Conservation (phyloP, 257 asterid species). For the Osmanthus fragrans region DNA sequence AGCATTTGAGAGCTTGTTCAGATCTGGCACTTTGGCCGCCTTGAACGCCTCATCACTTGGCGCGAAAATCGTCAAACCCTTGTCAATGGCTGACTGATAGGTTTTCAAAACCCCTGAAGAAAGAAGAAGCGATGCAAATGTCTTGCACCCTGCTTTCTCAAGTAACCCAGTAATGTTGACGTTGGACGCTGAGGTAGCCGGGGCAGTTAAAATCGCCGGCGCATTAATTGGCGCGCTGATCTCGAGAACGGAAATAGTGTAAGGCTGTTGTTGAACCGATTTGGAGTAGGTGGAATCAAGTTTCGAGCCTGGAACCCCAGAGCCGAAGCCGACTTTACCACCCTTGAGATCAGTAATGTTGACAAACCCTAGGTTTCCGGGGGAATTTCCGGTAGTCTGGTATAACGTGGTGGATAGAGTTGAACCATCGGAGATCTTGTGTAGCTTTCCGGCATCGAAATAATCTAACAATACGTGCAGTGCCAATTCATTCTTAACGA, state of each 20-base stretch:
- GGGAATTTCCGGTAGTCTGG: conserved; percentile 93
- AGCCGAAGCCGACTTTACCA: conserved; percentile 90
- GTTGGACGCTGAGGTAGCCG: conserved; percentile 54
- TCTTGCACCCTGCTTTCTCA: conserved; percentile 89
- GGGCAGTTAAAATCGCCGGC: conserved; percentile 58
- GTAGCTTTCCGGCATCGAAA: conserved; percentile 78
- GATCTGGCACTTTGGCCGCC: conserved; percentile 63
- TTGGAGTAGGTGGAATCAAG: conserved; percentile 58
- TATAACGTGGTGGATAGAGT: conserved; percentile 83
- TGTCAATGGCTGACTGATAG: conserved; percentile 48
- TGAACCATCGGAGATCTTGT: conserved; percentile 78
- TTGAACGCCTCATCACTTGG: conserved; percentile 94
- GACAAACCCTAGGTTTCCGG: conserved; percentile 73
- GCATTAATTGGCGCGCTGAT: conserved; percentile 75
- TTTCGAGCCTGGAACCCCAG: conserved; percentile 70
- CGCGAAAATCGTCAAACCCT: conserved; percentile 82
- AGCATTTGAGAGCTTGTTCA: conserved; percentile 61
- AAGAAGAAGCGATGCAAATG: conserved; percentile 54
- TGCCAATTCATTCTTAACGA: conserved; percentile 58
- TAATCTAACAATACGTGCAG: conserved; percentile 89
- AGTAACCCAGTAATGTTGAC: conserved; percentile 67
- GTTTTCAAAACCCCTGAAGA: conserved; percentile 68
- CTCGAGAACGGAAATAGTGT: conserved; percentile 77
- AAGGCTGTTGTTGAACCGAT: conserved; percentile 63
- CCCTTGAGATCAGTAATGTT: conserved; percentile 83